Evolutionary conservation across 169 alveolate genomes (phyloP), one percentile per base, ranked within the genome.

Genomic region (Plasmodium falciparum): DNA sequence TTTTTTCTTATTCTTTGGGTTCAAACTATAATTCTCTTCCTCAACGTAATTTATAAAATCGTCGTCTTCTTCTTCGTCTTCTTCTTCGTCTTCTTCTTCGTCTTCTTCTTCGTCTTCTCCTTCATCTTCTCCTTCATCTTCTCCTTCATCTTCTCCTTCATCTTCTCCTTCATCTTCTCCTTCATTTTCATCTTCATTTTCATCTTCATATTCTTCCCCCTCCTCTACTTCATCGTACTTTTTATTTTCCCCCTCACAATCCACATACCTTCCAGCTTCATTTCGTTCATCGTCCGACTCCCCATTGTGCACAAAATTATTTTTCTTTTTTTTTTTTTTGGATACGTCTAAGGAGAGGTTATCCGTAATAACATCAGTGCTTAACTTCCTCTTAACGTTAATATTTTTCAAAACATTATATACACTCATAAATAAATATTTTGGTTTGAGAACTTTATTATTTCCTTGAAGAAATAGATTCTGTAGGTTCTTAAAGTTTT

Each of bases 391-490:
- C 0, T 59, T 24, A 13, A 52, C 33, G 45, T 62, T 76, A 59
- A 70, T 67, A 56, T 58, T 63, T 33, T 50, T 45, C 45, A 76
- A 58, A 7, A 65, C 89, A 15, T 76, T 69, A 24, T 22, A 76
- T 15, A 76, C 89, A 43, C 70, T 63, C 59, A 66, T 56, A 59
- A 76, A 66, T 6, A 76, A 26, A 3, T 66, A 67, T 43, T 76
- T 76, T 0, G 89, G 89, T 13, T 13, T 76, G 17, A 76, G 24
- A 29, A 62, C 69, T 7, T 65, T 69, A n/a, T 65, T 49, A 43
- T 76, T 76, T 13, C 89, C 89, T 11, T 43, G 63, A 20, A 76
- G 45, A 4, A 63, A 65, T 45, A 76, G 4, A 65, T 76, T 76
- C 17, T 76, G 89, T 22, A 76, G 17, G 22, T 58, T 43, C 33